Evolutionary conservation across 2,329 filamentous ascomycete genomes (phyloP).

Genomic region (Chalara sp.): DNA sequence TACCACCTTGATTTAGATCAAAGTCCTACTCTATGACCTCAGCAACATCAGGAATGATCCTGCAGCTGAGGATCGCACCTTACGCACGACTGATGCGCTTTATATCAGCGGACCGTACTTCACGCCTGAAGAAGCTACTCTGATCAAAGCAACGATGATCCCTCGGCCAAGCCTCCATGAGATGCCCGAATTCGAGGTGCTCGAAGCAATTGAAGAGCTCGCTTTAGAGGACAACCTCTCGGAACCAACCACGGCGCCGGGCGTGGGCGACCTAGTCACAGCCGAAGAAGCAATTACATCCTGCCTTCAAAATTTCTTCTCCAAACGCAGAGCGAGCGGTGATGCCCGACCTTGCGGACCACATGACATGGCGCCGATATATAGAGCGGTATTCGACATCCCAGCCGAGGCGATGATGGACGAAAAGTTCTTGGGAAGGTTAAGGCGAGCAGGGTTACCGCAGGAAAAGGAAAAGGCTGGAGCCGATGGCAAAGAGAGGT

Average conservation of each 20-base stretch:
- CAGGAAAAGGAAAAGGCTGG: background rate
- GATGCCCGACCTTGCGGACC: constrained; percentile 24
- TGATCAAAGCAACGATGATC: constrained; percentile 12
- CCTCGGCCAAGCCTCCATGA: too few species aligned
- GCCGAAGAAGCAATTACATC: constrained; percentile 19
- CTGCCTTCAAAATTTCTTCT: constrained; percentile 19
- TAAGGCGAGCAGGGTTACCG: constrained; percentile 11
- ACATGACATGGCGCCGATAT: constrained; percentile 22
- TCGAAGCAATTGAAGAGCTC: constrained; percentile 2
- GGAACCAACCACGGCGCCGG: background rate
- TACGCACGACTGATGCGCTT: constrained; percentile 17
- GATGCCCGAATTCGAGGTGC: constrained; percentile 1
- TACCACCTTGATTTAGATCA: constrained; percentile 3
- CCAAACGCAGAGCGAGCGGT: constrained; percentile 23
- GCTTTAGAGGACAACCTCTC: background rate
- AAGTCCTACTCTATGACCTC: constrained; percentile 20
- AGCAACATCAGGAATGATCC: constrained; percentile 14
- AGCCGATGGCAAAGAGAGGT: background rate
- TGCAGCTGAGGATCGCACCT: constrained; percentile 11
- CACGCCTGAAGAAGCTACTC: constrained; percentile 14
- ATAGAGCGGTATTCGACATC: constrained; percentile 14
- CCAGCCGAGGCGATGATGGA: constrained; percentile 11
- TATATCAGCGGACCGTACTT: constrained; percentile 26
- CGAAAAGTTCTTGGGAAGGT: constrained; percentile 13
- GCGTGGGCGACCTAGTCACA: constrained; percentile 4